A percentile compares a stretch with the other conserved stretches of the same genome.
phyloP scores from a whole-genome alignment of 768 basidiomycete species.

The Phaeotremella skinneri region DNA sequence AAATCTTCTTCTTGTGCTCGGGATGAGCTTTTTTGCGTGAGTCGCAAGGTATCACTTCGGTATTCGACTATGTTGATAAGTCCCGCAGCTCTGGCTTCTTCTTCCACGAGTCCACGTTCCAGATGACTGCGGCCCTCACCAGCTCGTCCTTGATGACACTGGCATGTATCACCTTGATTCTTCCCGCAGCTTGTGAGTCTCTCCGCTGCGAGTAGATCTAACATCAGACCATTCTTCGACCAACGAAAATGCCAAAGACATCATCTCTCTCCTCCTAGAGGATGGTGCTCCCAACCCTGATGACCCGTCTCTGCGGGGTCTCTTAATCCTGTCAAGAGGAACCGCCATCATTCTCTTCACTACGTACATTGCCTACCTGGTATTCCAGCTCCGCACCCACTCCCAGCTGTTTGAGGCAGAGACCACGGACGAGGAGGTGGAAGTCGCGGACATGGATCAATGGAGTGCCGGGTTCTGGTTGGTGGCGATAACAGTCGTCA shows the following conservation, averaged over 20 bases:
- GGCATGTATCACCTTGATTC: constrained; percentile 81
- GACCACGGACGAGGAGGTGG: constrained; percentile 54
- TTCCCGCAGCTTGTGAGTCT: constrained; percentile 75
- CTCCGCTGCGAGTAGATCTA: constrained; percentile 5
- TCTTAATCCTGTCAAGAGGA: constrained; percentile 74
- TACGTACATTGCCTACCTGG: constrained; percentile 62
- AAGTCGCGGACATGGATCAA: constrained; percentile 66
- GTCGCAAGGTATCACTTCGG: constrained; percentile 52
- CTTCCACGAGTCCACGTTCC: constrained; percentile 68
- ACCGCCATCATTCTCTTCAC: constrained; percentile 71
- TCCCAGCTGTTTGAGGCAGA: constrained; percentile 61
- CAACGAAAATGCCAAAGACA: constrained; percentile 12
- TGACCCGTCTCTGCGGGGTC: constrained; percentile 54
- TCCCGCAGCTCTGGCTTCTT: constrained; percentile 61
- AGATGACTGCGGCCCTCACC: constrained; percentile 80
- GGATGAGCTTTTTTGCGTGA: constrained; percentile 78
- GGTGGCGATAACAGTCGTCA: constrained; percentile 70
- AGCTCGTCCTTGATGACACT: constrained; percentile 71
- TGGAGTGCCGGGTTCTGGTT: constrained; percentile 65
- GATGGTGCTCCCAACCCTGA: constrained; percentile 37
- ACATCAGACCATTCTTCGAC: constrained; percentile 44
- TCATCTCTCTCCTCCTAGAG: constrained; percentile 21
- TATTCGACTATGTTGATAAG: constrained; percentile 4
- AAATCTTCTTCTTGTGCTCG: constrained; percentile 83
- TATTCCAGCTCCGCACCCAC: constrained; percentile 67